Percentiles rank a stretch among this genome's conserved stretches.
Conservation (phyloP, 139 green algal genomes). For the Zygnema cylindricum region DNA sequence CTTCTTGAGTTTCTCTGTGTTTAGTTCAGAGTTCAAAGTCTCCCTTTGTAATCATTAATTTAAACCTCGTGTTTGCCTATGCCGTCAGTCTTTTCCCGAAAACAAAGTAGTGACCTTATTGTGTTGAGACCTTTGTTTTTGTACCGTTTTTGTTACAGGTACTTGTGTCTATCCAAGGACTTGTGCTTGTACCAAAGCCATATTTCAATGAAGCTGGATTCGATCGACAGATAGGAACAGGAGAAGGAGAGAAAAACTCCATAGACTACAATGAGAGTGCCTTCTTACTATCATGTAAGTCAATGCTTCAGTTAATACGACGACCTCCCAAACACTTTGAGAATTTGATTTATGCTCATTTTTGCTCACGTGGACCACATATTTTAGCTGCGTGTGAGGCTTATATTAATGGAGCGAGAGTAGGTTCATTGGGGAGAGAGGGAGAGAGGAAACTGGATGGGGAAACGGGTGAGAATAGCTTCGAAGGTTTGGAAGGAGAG, state of each 20-base stretch:
- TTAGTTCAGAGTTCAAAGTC: too few species aligned
- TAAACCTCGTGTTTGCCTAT: too few species aligned
- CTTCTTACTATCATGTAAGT: conserved; percentile 63
- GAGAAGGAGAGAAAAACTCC: conserved; percentile 64
- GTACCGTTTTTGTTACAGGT: conserved; percentile 74
- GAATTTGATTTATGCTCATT: conserved; percentile 3
- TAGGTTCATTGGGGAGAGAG: neutral
- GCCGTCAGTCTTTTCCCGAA: too few species aligned
- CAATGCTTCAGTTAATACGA: conserved; percentile 60
- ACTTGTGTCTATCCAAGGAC: conserved; percentile 85
- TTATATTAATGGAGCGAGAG: neutral
- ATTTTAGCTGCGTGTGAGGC: neutral
- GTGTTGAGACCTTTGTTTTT: too few species aligned
- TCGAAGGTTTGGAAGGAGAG: neutral
- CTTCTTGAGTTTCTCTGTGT: too few species aligned
- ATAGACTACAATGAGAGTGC: conserved; percentile 68
- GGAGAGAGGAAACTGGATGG: neutral
- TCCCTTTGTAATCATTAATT: too few species aligned
- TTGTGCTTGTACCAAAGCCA: conserved; percentile 85
- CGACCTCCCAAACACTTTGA: conserved; percentile 51
- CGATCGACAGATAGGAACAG: conserved; percentile 29
- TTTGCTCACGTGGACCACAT: neutral
- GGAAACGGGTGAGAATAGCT: conserved; percentile 2
- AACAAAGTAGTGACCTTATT: too few species aligned
- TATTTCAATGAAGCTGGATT: conserved; percentile 84